phyloP scores from a whole-genome alignment of 306 rosid genomes.

The Sicyos edulis region DNA sequence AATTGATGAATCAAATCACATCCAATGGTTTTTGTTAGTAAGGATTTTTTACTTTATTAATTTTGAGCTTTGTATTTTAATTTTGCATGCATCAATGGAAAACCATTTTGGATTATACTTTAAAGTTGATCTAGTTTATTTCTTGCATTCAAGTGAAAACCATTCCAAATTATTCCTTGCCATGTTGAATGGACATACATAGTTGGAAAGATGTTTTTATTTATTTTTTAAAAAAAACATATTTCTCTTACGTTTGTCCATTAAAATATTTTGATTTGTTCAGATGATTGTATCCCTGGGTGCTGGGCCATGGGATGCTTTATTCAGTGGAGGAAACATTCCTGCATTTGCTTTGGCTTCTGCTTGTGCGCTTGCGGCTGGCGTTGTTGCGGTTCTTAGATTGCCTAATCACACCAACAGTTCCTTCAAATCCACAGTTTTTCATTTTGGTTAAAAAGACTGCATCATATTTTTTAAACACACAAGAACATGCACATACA shows the following conservation, averaged over 20 bases:
- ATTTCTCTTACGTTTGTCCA: constrained; percentile 6
- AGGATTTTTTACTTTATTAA: neutral
- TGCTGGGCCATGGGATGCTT: constrained; percentile 95
- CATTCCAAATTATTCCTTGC: neutral
- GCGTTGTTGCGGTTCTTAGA: constrained; percentile 53
- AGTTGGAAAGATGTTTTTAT: neutral
- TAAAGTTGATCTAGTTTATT: neutral
- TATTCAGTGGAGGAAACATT: constrained; percentile 84
- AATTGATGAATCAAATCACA: neutral
- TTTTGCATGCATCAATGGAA: neutral
- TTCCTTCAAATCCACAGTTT: constrained; percentile 57
- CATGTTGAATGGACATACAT: neutral
- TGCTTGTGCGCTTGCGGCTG: constrained; percentile 59
- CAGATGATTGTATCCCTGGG: constrained; percentile 89
- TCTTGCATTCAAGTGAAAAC: neutral
- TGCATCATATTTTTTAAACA: neutral
- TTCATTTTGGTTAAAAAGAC: constrained; percentile 54
- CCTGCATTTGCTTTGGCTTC: constrained; percentile 92
- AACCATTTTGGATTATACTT: neutral
- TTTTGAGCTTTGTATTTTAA: neutral
- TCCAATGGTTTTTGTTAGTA: neutral
- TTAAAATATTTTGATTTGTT: neutral
- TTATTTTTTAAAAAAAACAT: neutral
- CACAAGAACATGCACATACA: constrained; percentile 24
- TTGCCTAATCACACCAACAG: constrained; percentile 52